These are phyloP conservation scores for carrot (Daucus carota) DNA, from an alignment of 129 eudicot species.

Conservation along the genomic window DNA sequence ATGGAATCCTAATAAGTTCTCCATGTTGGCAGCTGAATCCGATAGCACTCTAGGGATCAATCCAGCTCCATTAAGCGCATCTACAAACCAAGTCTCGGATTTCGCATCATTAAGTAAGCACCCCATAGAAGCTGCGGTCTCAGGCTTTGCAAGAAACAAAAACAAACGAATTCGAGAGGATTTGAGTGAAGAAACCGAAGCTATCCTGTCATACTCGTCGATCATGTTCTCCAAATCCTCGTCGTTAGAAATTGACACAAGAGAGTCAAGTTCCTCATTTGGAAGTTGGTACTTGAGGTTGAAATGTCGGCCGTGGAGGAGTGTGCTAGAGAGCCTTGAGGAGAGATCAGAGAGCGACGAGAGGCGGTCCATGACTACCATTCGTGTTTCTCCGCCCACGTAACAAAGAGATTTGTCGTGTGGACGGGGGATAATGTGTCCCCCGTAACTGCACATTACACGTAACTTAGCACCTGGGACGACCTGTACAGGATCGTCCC, in stretches of 20 bases:
- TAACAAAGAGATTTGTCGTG: conserved; percentile 77
- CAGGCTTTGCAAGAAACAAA: conserved; percentile 52
- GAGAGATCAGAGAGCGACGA: conserved; percentile 48
- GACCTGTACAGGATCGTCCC: conserved; percentile 49
- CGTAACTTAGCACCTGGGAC: conserved; percentile 64
- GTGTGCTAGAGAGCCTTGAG: conserved; percentile 46
- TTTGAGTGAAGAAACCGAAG: conserved; percentile 25
- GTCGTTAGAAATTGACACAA: conserved; percentile 52
- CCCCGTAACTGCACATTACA: conserved; percentile 90
- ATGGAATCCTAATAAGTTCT: conserved; percentile 47
- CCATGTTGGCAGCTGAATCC: conserved; percentile 42
- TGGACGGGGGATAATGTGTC: conserved; percentile 90
- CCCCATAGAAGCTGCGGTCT: conserved; percentile 72
- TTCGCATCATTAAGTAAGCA: conserved; percentile 65
- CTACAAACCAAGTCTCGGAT: conserved; percentile 79
- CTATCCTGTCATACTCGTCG: conserved; percentile 58
- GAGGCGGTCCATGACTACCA: conserved; percentile 61
- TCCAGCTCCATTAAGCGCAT: conserved; percentile 59
- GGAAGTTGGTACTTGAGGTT: conserved; percentile 72
- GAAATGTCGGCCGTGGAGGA: conserved; percentile 53
- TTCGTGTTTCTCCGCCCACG: conserved; percentile 81
- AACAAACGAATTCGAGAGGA: conserved; percentile 55
- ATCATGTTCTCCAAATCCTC: conserved; percentile 80
- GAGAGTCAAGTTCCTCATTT: conserved; percentile 70
- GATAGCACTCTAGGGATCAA: conserved; percentile 60